A percentile compares a stretch with the other conserved stretches of the same genome.
Conservation (phyloP, 2,329 filamentous ascomycete genomes). For the Colletotrichum ledebouriae region DNA sequence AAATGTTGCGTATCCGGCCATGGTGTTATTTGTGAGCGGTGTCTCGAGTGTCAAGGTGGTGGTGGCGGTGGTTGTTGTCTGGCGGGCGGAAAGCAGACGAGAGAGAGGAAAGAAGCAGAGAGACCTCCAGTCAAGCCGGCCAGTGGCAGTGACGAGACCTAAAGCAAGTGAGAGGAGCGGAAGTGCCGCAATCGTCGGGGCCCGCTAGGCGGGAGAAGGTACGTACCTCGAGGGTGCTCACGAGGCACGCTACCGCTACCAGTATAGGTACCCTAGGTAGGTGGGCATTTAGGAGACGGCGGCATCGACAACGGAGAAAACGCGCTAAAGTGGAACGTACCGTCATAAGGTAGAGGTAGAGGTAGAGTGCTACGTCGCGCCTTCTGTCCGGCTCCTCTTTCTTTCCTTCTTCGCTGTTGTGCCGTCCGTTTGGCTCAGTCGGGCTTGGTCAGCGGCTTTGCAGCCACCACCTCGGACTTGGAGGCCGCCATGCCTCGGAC, state of each 20-base stretch:
- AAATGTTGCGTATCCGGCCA: constrained; percentile 13
- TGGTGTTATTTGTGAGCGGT: constrained; percentile 22
- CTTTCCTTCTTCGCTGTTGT: not conserved
- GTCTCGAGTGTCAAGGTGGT: constrained; percentile 18
- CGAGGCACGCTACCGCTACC: not conserved
- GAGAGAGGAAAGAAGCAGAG: constrained; percentile 4
- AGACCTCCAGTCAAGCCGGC: not conserved
- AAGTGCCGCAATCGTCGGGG: constrained; percentile 41
- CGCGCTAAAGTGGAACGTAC: not conserved
- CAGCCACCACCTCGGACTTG: not conserved
- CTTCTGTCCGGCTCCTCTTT: not conserved
- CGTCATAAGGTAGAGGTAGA: too few species aligned
- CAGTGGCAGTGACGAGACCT: not conserved
- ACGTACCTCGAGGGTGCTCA: constrained; percentile 21
- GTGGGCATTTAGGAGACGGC: too few species aligned
- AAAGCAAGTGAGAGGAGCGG: constrained; percentile 6
- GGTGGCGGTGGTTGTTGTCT: not conserved
- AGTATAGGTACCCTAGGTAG: not conserved
- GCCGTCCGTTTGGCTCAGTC: constrained; percentile 8
- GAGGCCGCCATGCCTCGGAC: not conserved
- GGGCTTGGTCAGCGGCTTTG: constrained; percentile 29
- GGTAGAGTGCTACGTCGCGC: too few species aligned
- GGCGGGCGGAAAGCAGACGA: constrained; percentile 12
- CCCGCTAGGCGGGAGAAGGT: constrained; percentile 11
- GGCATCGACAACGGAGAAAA: too few species aligned